Base-by-base conservation (phyloP, 164 flowering plant genomes). In the Umbilicus rupestris region DNA sequence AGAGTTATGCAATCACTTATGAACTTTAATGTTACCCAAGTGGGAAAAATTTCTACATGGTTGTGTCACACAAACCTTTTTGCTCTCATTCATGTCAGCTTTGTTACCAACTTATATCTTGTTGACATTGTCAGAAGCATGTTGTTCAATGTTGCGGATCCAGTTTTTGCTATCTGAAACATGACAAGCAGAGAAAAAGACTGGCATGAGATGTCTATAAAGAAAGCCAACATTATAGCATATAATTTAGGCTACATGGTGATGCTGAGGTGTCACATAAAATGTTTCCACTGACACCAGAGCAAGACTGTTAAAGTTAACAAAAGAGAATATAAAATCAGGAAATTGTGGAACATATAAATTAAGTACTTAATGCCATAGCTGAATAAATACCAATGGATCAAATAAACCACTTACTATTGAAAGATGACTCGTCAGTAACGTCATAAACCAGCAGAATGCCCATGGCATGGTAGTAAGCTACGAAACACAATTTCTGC, bases 401-500 rank as follows among this genome's bases (percentile, higher is more conserved):
- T 50, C 20, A 50, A 16, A 19, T 19, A 70, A 66, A 26, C 26
- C 26, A 63, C 1, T 70, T 74, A 79, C 82, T 79, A 68, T 76
- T 79, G 68, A 78, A 78, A 45, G 81, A 78, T 64, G 81, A 73
- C 58, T 78, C 81, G 52, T 78, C 81, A 35, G 82, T 79, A 45
- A 79, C 82, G 62, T 79, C 82, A 65, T 79, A 79, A 3, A 79
- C 79, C 70, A 79, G 75, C 77, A 79, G 69, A 63, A 79, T 79
- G 33, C 82, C 82, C 82, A 79, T 79, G 50, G 82, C 79, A 39
- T 78, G 74, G 45, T 79, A 76, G 52, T 79, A 79, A 70, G 79
- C 78, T 79, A 79, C 45, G 71, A 44, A 66, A 74, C 42, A 46
- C 20, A 46, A 7, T 46, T 46, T 16, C 7, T 16, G 20, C 7